Base-by-base conservation (phyloP, 495 filamentous ascomycete species). In the Collariella sp. region DNA sequence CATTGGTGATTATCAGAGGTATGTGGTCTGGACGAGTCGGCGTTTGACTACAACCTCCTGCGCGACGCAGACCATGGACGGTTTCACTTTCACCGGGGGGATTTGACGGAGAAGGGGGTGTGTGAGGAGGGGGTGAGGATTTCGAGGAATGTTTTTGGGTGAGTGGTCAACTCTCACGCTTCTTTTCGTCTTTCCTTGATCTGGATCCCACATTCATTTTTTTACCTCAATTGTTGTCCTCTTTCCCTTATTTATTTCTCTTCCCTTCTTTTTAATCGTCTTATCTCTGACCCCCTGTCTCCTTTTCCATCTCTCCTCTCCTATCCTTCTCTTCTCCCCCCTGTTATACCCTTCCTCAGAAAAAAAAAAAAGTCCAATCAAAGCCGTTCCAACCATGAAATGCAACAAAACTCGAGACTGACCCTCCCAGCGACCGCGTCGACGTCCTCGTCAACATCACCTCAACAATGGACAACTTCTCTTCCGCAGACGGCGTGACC, bases 371-470 rank as follows among this genome's bases (percentile, higher is more conserved):
- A n/a, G n/a, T n/a, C n/a, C n/a, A n/a, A n/a, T n/a, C n/a, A n/a
- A n/a, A n/a, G n/a, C n/a, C n/a, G n/a, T n/a, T n/a, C n/a, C n/a
- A n/a, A n/a, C n/a, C n/a, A n/a, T n/a, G n/a, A n/a, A n/a, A n/a
- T n/a, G n/a, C n/a, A n/a, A n/a, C n/a, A n/a, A n/a, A n/a, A n/a
- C n/a, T n/a, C n/a, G 19, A 29, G n/a, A 31, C 13, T 23, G 19
- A 16, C 20, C 18, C 10, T 38, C 3, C 20, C 24, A 59, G 66
- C 3, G 54, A 40, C 15, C 24, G 60, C 19, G 62, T 75, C 15
- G 69, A 74, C 50, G 66, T 67, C 16, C 60, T 76, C 12, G 54
- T 72, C 38, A 76, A 74, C 46, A 59, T 72, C 7, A 70, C 73
- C 0, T 71, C 71, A 7, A 46, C 73, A 12, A 64, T 71, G 64